Conservation (phyloP, 306 rosid genomes). For the Arachis stenosperma region DNA sequence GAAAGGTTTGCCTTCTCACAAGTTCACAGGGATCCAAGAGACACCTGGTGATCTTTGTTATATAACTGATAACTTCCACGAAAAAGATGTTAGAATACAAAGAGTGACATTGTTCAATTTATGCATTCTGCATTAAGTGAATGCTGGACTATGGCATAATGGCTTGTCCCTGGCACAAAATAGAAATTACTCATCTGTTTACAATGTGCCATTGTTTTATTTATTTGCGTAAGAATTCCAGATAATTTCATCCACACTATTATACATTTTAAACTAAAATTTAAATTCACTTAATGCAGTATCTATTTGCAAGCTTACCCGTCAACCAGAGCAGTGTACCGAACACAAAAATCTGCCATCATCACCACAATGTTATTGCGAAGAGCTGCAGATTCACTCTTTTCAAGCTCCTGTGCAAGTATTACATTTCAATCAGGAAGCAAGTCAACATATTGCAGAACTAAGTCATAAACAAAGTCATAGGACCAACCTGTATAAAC, state of each 20-base stretch:
- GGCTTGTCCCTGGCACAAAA: neutral
- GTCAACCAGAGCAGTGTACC: conserved; percentile 94
- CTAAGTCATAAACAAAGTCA: conserved; percentile 23
- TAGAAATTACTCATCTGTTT: conserved; percentile 18
- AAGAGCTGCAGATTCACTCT: conserved; percentile 76
- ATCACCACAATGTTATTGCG: conserved; percentile 86
- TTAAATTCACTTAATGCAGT: conserved; percentile 17
- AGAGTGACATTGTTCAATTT: conserved; percentile 4
- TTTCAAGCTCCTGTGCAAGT: conserved; percentile 75
- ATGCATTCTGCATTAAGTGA: conserved; percentile 9
- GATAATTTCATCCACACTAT: neutral
- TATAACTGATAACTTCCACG: conserved; percentile 69
- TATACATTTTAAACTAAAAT: conserved; percentile 1
- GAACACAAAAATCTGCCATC: conserved; percentile 95
- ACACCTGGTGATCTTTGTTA: conserved; percentile 83
- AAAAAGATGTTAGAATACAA: conserved; percentile 45
- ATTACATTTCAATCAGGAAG: conserved; percentile 18
- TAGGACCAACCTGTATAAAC: conserved; percentile 74
- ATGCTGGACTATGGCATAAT: conserved; percentile 16
- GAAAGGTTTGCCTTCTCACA: conserved; percentile 93
- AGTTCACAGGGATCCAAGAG: conserved; percentile 94
- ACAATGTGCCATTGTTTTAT: conserved; percentile 1
- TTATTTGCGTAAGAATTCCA: neutral
- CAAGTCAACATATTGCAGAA: conserved; percentile 16
- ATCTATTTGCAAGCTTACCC: conserved; percentile 59